Base-by-base conservation (phyloP, 352 stramenopile genomes). In the Pythium insidiosum region DNA sequence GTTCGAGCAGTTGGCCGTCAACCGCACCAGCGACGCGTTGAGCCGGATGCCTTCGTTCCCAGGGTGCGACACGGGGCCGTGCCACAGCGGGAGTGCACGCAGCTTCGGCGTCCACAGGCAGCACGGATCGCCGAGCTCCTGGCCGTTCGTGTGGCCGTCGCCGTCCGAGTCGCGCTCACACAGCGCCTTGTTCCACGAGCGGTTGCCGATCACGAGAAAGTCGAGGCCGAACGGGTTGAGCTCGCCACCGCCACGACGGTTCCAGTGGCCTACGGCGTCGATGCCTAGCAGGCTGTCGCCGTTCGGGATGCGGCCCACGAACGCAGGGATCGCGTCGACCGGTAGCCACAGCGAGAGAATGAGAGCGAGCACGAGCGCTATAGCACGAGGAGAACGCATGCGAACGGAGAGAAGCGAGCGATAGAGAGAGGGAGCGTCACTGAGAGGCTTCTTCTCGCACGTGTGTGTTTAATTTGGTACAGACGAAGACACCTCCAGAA, bases 111-210 rank as follows among this genome's bases (percentile, higher is more conserved):
- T 50, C 53, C 56, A 74, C 20, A 42, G 18, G 39, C 68, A 81
- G 49, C 56, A 55, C 18, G 68, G 68, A 54, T 83, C 70, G 9
- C 68, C 70, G 6, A 83, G 58, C 38, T 83, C 70, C 43, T 74
- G 31, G 23, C 70, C 70, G 43, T 83, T 83, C 16, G 60, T 79
- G 10, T 55, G 42, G 6, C 67, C 67, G 38, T 83, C 70, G 23
- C 61, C 61, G 41, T 83, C 70, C 7, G 47, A 61, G 41, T 83
- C 70, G 18, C 36, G 38, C 36, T 72, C 12, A 48, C 70, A 83
- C 11, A 83, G 41, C 41, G 60, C 59, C 2, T n/a, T 40, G 2
- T 54, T 70, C 60, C 61, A 73, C n/a, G n/a, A n/a, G 15, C 31
- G 26, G 6, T 43, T 43, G 0, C 48, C 56, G 6, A 38, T 38